Percentiles rank a stretch among this genome's conserved stretches.
phyloP scores from a whole-genome alignment of 345 rosid genomes.

The Rhodamnia rubescens region DNA sequence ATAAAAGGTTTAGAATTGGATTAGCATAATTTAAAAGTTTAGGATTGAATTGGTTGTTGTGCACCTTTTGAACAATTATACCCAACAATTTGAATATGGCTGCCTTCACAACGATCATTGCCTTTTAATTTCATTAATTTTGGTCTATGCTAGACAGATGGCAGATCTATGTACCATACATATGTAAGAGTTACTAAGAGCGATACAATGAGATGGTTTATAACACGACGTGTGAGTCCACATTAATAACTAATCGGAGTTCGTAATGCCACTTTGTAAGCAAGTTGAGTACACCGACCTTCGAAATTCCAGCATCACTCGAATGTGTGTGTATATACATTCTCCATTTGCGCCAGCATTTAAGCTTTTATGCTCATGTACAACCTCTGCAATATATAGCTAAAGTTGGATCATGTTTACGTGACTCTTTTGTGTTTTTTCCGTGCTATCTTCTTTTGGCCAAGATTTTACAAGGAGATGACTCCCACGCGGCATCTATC shows the following conservation, averaged over 20 bases:
- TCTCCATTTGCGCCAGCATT: no score
- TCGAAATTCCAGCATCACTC: no score
- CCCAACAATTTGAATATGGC: neutral
- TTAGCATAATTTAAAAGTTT: no score
- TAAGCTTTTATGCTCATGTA: no score
- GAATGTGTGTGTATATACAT: no score
- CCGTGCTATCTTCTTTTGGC: neutral
- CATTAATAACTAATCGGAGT: neutral
- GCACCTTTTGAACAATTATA: no score
- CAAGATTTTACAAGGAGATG: neutral
- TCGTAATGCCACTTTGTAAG: neutral
- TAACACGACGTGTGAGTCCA: neutral
- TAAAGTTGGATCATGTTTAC: neutral
- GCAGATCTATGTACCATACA: neutral
- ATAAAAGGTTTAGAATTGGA: no score
- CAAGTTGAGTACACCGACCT: no score
- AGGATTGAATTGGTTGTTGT: no score
- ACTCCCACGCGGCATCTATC: neutral
- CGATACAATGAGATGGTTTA: neutral
- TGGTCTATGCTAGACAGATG: neutral
- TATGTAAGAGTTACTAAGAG: neutral
- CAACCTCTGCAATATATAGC: neutral
- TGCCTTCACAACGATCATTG: neutral
- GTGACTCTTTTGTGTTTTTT: neutral
- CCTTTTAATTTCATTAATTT: neutral